Conservation (phyloP, 768 basidiomycete genomes). For the Naganishia randhawae region DNA sequence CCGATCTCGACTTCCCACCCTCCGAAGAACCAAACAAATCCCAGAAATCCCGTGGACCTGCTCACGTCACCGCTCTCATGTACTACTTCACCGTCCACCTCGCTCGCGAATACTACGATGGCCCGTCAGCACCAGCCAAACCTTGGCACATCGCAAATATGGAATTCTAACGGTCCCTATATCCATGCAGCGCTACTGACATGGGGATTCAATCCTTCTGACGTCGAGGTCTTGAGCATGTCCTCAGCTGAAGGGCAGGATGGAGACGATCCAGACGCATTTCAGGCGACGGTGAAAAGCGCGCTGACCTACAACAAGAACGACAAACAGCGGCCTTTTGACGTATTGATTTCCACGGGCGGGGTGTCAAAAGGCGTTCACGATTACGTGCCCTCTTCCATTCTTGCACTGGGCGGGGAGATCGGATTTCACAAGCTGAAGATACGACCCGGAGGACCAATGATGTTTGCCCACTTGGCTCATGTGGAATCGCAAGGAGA, state of each 20-base stretch:
- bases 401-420: slow-evolving; percentile 21
- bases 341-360: slow-evolving; percentile 25
- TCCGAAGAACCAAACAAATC: neutral
- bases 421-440: slow-evolving; percentile 21
- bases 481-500: neutral
- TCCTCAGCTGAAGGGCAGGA: slow-evolving; percentile 12
- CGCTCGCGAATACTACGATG: neutral
- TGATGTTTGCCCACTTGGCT: slow-evolving; percentile 24
- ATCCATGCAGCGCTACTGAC: slow-evolving; percentile 4
- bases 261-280: neutral
- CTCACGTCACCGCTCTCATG: neutral
- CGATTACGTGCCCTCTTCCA: slow-evolving; percentile 24
- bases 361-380: slow-evolving; percentile 25
- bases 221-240: neutral
- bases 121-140: neutral
- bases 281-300: neutral
- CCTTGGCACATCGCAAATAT: slow-evolving; percentile 19
- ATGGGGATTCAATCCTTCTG: slow-evolving; percentile 12
- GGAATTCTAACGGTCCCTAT: slow-evolving; percentile 28
- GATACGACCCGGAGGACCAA: slow-evolving; percentile 24
- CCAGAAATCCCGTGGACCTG: neutral
- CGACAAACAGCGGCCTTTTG: neutral
- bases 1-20: neutral
- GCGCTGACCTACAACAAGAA: neutral
- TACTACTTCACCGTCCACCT: neutral